Evolutionary conservation across 768 basidiomycete species (phyloP).

Genomic region (Collybiopsis confluens): DNA sequence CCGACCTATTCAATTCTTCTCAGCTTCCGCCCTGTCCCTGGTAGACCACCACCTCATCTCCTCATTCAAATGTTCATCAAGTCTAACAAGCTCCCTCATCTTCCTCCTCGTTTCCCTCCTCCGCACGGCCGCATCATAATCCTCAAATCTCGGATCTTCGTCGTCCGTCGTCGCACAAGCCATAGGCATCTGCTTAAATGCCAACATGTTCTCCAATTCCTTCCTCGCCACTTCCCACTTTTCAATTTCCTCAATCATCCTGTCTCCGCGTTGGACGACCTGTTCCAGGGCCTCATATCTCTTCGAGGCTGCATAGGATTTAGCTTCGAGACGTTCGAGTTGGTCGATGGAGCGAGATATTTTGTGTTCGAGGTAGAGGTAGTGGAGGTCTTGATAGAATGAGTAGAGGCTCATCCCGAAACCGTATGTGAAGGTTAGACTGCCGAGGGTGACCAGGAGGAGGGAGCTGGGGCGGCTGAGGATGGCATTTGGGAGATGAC

Average conservation of each 20-base stretch:
- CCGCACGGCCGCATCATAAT: neutral
- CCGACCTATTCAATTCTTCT: too few relatives aligned
- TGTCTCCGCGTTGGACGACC: neutral
- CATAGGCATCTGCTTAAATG: slow-evolving; percentile 1
- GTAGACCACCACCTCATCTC: slow-evolving; percentile 3
- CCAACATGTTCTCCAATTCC: neutral
- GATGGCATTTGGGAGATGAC: neutral
- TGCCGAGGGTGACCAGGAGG: neutral
- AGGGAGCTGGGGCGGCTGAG: neutral
- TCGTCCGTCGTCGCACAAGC: neutral
- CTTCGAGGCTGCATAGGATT: neutral
- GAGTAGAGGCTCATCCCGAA: neutral
- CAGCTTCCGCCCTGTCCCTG: neutral
- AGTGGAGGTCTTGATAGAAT: neutral
- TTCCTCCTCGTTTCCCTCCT: neutral
- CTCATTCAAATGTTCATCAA: neutral
- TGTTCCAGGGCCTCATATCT: neutral
- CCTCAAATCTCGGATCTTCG: neutral
- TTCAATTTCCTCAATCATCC: neutral
- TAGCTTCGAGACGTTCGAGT: neutral
- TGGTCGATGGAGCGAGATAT: neutral
- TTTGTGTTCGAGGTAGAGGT: neutral
- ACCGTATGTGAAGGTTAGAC: neutral
- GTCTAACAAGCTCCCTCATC: neutral
- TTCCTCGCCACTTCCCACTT: neutral